Conservation (phyloP, 1,284 basidiomycete species). For the Termitomyces sp. region DNA sequence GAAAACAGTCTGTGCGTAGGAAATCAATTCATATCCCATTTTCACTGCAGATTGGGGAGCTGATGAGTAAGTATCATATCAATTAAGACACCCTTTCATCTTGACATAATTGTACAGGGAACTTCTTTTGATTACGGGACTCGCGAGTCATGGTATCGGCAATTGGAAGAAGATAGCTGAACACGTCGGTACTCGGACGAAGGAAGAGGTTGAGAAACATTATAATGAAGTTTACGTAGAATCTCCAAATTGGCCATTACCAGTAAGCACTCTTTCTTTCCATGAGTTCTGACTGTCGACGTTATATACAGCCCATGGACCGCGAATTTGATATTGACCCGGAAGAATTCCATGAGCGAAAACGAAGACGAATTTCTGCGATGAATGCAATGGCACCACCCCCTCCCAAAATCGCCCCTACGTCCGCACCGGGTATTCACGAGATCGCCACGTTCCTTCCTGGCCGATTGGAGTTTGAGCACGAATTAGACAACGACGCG, state of each 20-base stretch:
- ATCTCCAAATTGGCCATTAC: conserved; percentile 73
- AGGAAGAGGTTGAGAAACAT: conserved; percentile 91
- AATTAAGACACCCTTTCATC: background rate
- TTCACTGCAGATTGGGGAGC: conserved; percentile 96
- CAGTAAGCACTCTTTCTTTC: conserved; percentile 43
- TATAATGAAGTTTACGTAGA: conserved; percentile 83
- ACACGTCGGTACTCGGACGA: conserved; percentile 91
- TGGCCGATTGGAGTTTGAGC: conserved; percentile 95
- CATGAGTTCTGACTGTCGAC: conserved; percentile 5
- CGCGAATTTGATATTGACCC: conserved; percentile 68
- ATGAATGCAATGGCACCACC: conserved; percentile 54
- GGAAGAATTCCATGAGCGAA: conserved; percentile 81
- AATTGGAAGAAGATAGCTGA: conserved; percentile 98
- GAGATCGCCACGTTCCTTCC: conserved; percentile 94
- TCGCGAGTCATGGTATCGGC: conserved; percentile 85
- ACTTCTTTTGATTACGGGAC: conserved; percentile 85
- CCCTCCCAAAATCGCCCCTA: conserved; percentile 70
- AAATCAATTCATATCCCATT: conserved; percentile 94
- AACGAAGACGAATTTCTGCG: conserved; percentile 77
- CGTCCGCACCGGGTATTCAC: conserved; percentile 92
- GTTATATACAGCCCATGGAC: conserved; percentile 43
- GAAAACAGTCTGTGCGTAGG: conserved; percentile 45
- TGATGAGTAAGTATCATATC: conserved; percentile 67
- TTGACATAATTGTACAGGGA: conserved; percentile 52
- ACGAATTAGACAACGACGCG: conserved; percentile 94